Evolutionary conservation across 768 basidiomycete species (phyloP), one percentile per base, ranked within the genome.

Genomic region (Trichaptum fuscoviolaceum): DNA sequence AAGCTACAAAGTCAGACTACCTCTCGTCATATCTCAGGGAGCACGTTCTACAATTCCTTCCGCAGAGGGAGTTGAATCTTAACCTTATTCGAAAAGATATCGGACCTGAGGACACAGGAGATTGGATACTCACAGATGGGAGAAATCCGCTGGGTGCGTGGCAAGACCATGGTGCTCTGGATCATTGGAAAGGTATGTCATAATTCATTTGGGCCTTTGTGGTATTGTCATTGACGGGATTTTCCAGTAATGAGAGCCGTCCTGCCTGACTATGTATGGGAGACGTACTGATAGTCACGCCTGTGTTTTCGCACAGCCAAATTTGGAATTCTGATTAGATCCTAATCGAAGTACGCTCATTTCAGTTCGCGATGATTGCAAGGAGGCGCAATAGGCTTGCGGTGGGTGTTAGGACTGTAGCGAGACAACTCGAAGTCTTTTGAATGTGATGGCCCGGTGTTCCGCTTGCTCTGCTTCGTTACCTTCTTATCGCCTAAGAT

Each of bases 121-220:
- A 75, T n/a, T 85, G 83, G 67, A 75, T 92, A 57, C 71, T 95
- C 65, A 86, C 82, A 0, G 91, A 95, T 76, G 72, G 73, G 57
- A 76, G 82, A 52, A 92, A 92, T 72, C 81, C 82, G 30, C 75
- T 95, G 66, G 84, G 83, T 35, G 80, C 82, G 42, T 84, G 91
- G 81, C 93, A 95, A 74, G 77, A 83, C 27, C 79, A 79, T 36
- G 85, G 86, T 69, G 87, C 87, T 1, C 69, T 86, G 59, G 82
- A 86, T 58, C 93, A 94, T 71, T 97, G 95, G 95, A 81, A 81
- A 67, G 74, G 91, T 91, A 73, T 69, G 88, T 81, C 23, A 5
- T 61, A 27, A 57, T 63, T 70, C 30, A 60, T 65, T 42, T 60
- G 57, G n/a, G 25, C 57, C 62, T 67, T 30, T 26, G 15, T 63